phyloP scores from a whole-genome alignment of 768 basidiomycete species.

The Lyophyllum semitale region DNA sequence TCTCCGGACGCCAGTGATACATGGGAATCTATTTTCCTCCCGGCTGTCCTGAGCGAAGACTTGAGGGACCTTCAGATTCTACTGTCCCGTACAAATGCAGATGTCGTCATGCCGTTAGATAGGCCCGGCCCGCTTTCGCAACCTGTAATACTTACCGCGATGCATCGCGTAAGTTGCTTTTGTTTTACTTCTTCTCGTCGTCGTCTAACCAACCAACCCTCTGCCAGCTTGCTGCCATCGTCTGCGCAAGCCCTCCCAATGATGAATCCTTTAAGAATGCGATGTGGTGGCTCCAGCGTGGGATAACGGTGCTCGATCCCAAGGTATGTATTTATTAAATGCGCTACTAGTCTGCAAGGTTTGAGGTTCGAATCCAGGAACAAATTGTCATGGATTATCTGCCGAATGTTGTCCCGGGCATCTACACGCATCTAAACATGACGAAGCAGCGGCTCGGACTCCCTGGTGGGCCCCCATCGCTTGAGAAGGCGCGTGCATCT shows the following conservation, averaged over 20 bases:
- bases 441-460: conserved; percentile 80
- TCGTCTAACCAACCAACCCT: conserved; percentile 7
- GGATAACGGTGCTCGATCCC: conserved; percentile 69
- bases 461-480: conserved; percentile 66
- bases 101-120: conserved; percentile 77
- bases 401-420: conserved; percentile 77
- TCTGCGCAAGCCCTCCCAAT: conserved; percentile 73
- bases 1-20: conserved; percentile 14
- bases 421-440: conserved; percentile 73
- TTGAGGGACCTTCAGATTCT: conserved; percentile 72
- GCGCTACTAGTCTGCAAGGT: neutral
- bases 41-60: conserved; percentile 77
- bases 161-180: conserved; percentile 67
- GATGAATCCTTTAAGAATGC: conserved; percentile 83
- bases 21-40: conserved; percentile 84
- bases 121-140: conserved; percentile 74
- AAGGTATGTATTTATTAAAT: conserved; percentile 47
- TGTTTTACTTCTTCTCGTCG: neutral
- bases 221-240: conserved; percentile 68
- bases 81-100: conserved; percentile 72
- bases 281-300: conserved; percentile 86
- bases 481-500: conserved; percentile 63
- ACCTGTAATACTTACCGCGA: conserved; percentile 80
- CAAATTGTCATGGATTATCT: conserved; percentile 82
- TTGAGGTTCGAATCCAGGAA: conserved; percentile 46